phyloP scores from a whole-genome alignment of 371 early-diverging fungal species.

The Rhizopus arrhizus region DNA sequence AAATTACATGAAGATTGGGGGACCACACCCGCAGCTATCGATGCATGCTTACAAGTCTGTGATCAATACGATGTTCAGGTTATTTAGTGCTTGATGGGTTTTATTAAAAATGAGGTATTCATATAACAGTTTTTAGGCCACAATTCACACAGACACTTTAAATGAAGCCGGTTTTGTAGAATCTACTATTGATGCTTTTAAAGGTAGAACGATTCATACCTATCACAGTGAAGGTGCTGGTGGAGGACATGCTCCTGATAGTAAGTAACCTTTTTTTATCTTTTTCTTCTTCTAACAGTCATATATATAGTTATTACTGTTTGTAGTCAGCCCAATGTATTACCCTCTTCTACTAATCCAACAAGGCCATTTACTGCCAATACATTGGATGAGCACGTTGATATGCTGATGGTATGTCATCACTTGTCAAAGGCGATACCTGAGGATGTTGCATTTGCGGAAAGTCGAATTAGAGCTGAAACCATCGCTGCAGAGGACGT shows the following conservation, averaged over 20 bases:
- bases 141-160: constrained; percentile 92
- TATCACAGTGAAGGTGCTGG: constrained; percentile 97
- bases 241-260: constrained; percentile 93
- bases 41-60: constrained; percentile 81
- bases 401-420: constrained; percentile 98
- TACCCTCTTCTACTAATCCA: constrained; percentile 93
- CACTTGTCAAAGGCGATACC: constrained; percentile 89
- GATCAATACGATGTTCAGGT: constrained; percentile 86
- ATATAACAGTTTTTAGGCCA: constrained; percentile 46
- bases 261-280: constrained; percentile 27
- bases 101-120: neutral
- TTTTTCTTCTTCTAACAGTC: neutral
- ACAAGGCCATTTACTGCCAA: constrained; percentile 90
- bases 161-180: constrained; percentile 96
- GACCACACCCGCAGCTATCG: constrained; percentile 90
- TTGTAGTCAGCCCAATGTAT: constrained; percentile 79
- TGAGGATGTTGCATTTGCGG: constrained; percentile 95
- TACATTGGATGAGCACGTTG: constrained; percentile 94
- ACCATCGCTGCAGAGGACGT: constrained; percentile 95
- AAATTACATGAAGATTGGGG: constrained; percentile 97
- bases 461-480: constrained; percentile 91
- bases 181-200: constrained; percentile 83
- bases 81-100: neutral
- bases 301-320: constrained; percentile 68
- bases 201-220: constrained; percentile 88